Evolutionary conservation across 2,329 filamentous ascomycete genomes (phyloP).

Genomic region (Ophiostoma sp.): DNA sequence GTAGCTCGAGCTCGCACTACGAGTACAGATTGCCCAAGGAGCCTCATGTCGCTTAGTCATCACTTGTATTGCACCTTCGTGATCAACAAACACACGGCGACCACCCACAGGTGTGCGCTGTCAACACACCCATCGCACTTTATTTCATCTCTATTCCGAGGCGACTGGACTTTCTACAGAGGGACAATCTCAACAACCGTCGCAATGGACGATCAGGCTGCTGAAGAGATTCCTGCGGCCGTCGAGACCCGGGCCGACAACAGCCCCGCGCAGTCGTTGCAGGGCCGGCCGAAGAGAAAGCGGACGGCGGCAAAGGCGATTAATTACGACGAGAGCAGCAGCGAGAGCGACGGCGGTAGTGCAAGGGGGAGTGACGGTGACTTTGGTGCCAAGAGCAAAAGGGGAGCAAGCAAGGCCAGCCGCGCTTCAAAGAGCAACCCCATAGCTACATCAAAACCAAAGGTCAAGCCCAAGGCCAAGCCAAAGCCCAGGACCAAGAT

Average conservation of each 20-base stretch:
- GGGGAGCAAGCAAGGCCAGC: neutral
- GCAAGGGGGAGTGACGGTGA: neutral
- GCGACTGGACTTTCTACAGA: neutral
- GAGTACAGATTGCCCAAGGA: neutral
- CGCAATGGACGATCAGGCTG: neutral
- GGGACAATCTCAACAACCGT: neutral
- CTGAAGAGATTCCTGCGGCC: neutral
- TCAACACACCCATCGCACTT: neutral
- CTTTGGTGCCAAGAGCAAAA: neutral
- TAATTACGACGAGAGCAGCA: neutral
- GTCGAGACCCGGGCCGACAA: neutral
- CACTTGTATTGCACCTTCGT: neutral
- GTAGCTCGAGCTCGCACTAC: neutral
- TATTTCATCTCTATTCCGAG: neutral
- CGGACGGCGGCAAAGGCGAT: neutral
- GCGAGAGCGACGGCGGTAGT: neutral
- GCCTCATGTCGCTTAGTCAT: neutral
- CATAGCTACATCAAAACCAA: neutral
- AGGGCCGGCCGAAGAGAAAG: conserved; percentile 2
- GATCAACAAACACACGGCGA: neutral
- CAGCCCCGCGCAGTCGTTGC: neutral
- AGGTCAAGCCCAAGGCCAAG: neutral
- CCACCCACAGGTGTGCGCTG: neutral
- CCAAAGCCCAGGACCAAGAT: neutral
- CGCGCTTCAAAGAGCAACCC: neutral